Conservation (phyloP, 495 filamentous ascomycete species). For the Oidiodendron maius region DNA sequence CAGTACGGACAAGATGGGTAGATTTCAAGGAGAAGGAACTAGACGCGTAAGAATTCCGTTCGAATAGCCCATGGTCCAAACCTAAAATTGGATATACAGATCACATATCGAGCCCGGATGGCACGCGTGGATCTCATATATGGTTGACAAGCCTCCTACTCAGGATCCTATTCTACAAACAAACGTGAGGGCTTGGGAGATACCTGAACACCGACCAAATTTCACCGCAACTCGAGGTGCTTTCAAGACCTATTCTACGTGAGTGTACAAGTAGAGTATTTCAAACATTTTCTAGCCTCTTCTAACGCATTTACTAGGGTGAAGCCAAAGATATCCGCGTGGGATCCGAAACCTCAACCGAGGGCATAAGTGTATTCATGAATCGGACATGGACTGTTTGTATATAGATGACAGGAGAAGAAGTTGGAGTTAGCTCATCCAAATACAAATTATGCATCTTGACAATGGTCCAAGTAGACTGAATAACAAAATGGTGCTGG, state of each 20-base stretch:
- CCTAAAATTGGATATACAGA: conserved; percentile 30
- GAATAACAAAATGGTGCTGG: too few species aligned
- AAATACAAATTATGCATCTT: background rate
- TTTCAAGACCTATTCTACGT: conserved; percentile 94
- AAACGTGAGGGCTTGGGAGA: conserved; percentile 66
- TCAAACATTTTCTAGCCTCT: background rate
- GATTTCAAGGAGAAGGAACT: conserved; percentile 88
- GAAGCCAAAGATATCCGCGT: conserved; percentile 40
- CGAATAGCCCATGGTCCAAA: background rate
- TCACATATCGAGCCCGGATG: conserved; percentile 92
- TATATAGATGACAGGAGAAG: conserved; percentile 15
- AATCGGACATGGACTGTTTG: background rate
- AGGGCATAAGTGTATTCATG: conserved; percentile 23
- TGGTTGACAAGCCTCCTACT: conserved; percentile 79
- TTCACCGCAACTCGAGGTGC: conserved; percentile 68
- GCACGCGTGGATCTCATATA: conserved; percentile 96
- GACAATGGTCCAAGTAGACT: too few species aligned
- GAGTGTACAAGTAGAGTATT: conserved; percentile 29
- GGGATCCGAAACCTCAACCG: conserved; percentile 35
- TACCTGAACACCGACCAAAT: conserved; percentile 65
- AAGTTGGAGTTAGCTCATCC: conserved; percentile 1
- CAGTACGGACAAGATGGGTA: conserved; percentile 96
- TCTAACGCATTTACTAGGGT: conserved; percentile 18
- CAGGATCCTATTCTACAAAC: conserved; percentile 66
- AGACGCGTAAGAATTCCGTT: conserved; percentile 62